Conservation (phyloP, 352 stramenopile species). For the Phytophthora pluvialis region DNA sequence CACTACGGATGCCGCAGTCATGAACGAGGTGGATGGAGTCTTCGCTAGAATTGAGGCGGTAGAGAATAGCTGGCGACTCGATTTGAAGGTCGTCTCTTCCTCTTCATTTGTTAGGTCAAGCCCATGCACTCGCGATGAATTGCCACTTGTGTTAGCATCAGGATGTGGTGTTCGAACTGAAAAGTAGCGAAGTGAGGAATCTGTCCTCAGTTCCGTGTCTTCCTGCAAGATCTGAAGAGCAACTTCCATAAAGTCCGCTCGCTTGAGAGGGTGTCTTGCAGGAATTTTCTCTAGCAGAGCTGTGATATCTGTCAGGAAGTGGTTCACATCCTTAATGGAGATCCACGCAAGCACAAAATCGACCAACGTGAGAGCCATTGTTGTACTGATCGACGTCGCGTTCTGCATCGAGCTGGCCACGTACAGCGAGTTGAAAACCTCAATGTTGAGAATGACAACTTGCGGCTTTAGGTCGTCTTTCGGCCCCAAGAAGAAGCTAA, state of each 20-base stretch:
- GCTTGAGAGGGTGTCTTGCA: slow-evolving; percentile 11
- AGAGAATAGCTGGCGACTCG: neutral
- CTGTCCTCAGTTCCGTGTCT: slow-evolving; percentile 5
- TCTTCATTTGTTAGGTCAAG: neutral
- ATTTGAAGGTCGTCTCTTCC: slow-evolving; percentile 1
- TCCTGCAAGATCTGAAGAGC: slow-evolving; percentile 27
- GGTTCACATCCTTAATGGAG: slow-evolving; percentile 39
- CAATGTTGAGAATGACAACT: slow-evolving; percentile 59
- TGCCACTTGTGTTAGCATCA: neutral
- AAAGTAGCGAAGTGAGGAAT: slow-evolving; percentile 15
- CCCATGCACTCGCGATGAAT: slow-evolving; percentile 4
- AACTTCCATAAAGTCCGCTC: slow-evolving; percentile 26
- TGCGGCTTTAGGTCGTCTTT: slow-evolving; percentile 49
- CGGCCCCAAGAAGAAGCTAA: slow-evolving; percentile 32
- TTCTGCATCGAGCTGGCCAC: slow-evolving; percentile 55
- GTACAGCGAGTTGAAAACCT: slow-evolving; percentile 63
- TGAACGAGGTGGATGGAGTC: slow-evolving; percentile 2
- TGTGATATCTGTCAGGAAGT: slow-evolving; percentile 17
- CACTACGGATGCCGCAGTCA: neutral
- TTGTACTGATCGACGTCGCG: slow-evolving; percentile 39
- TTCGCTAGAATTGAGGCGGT: slow-evolving; percentile 12
- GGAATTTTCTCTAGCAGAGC: slow-evolving; percentile 19
- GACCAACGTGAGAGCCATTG: slow-evolving; percentile 32
- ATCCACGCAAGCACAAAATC: slow-evolving; percentile 45
- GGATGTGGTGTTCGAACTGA: neutral